Conservation (phyloP, 768 basidiomycete genomes). For the Cyclocybe cylindracea region DNA sequence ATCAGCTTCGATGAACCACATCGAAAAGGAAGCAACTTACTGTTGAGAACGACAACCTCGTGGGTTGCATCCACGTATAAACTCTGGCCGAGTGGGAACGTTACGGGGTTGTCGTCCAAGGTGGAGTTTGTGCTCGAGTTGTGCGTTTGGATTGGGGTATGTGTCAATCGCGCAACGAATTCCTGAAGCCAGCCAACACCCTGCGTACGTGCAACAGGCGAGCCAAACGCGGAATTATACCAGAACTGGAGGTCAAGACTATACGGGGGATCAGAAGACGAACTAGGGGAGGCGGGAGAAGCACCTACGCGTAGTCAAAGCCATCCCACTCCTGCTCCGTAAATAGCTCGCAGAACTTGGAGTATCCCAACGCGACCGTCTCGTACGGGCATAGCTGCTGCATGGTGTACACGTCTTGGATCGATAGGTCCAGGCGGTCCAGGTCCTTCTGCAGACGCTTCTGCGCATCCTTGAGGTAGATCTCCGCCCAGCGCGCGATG, state of each 20-base stretch:
- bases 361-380: conserved; percentile 92
- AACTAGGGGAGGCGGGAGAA: background rate
- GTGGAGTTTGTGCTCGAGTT: conserved; percentile 88
- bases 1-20: background rate
- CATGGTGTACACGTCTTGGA: conserved; percentile 74
- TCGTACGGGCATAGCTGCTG: conserved; percentile 88
- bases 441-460: conserved; percentile 60
- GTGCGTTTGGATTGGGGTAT: conserved; percentile 66
- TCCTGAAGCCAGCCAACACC: conserved; percentile 85
- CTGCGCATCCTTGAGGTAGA: conserved; percentile 71
- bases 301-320: conserved; percentile 78
- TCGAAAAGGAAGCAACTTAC: conserved; percentile 36
- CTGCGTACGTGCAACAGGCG: conserved; percentile 73
- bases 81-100: conserved; percentile 70
- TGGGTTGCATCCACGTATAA: conserved; percentile 91
- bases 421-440: conserved; percentile 59
- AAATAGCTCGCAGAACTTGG: conserved; percentile 89
- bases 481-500: conserved; percentile 62
- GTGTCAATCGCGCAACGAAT: conserved; percentile 78
- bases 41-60: conserved; percentile 88
- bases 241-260: conserved; percentile 52
- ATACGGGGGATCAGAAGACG: background rate
- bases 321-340: conserved; percentile 93
- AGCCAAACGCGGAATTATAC: conserved; percentile 82
- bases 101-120: conserved; percentile 64